These are phyloP conservation scores for Gryganskiella cystojenkinii DNA, from an alignment of 192 early-diverging fungal genomes.

Conservation along the genomic window DNA sequence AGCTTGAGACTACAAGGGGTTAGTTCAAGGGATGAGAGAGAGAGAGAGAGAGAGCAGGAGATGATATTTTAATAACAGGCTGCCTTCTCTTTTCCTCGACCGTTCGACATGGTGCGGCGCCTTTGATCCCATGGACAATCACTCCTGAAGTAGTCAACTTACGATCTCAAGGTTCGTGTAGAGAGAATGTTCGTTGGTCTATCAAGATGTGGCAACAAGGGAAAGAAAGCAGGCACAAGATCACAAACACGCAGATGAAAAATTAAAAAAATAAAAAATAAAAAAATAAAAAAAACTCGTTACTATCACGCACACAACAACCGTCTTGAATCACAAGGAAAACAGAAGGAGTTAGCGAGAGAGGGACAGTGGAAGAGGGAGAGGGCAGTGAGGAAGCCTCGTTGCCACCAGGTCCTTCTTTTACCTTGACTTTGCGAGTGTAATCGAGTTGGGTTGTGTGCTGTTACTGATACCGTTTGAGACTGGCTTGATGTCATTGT, in stretches of 20 bases:
- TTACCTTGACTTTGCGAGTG: conserved; percentile 62
- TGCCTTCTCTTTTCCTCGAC: too few relatives aligned
- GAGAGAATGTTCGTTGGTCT: conserved; percentile 44
- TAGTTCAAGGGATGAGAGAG: neutral
- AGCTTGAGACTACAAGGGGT: conserved; percentile 21
- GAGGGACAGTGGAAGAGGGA: too few relatives aligned
- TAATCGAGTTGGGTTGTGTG: conserved; percentile 50
- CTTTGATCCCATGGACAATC: too few relatives aligned
- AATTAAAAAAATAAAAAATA: too few relatives aligned
- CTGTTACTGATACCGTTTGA: conserved; percentile 17
- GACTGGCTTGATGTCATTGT: conserved; percentile 53
- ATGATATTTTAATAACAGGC: too few relatives aligned
- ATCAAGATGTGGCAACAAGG: neutral
- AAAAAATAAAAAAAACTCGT: conserved; percentile 1
- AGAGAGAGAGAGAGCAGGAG: neutral
- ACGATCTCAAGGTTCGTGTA: conserved; percentile 41
- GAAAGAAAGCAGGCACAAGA: neutral
- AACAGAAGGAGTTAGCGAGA: neutral
- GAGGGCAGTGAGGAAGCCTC: too few relatives aligned
- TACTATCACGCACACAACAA: neutral
- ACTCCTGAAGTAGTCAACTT: conserved; percentile 5
- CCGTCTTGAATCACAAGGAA: neutral
- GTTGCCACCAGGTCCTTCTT: too few relatives aligned
- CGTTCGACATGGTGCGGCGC: too few relatives aligned
- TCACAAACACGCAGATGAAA: neutral